Evolutionary conservation across 2,329 filamentous ascomycete genomes (phyloP).

Genomic region (Pseudogymnoascus sp.): DNA sequence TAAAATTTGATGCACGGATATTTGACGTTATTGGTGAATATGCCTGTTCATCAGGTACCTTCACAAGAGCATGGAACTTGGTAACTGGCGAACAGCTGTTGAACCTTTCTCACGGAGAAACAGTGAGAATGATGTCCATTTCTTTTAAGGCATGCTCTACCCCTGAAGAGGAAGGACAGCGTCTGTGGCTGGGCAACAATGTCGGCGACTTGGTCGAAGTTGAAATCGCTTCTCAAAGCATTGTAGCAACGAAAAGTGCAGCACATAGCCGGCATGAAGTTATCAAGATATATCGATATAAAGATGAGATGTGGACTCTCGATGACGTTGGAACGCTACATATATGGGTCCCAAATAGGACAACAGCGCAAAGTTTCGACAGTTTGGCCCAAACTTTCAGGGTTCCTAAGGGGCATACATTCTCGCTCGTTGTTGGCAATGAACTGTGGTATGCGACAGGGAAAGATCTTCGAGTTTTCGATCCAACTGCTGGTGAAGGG

Average conservation of each 20-base stretch:
- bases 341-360: slow-evolving; percentile 72
- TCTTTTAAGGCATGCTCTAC: slow-evolving; percentile 76
- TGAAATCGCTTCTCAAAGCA: slow-evolving; percentile 65
- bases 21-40: slow-evolving; percentile 84
- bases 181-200: slow-evolving; percentile 85
- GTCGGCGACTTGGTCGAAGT: slow-evolving; percentile 83
- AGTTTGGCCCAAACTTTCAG: slow-evolving; percentile 67
- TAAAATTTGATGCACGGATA: slow-evolving; percentile 74
- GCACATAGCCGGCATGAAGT: slow-evolving; percentile 75
- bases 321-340: slow-evolving; percentile 82
- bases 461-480: slow-evolving; percentile 79
- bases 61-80: slow-evolving; percentile 84
- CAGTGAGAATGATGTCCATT: slow-evolving; percentile 70
- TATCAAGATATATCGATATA: slow-evolving; percentile 75
- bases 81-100: slow-evolving; percentile 72
- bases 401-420: slow-evolving; percentile 72
- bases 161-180: slow-evolving; percentile 70
- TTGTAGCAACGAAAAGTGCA: slow-evolving; percentile 58
- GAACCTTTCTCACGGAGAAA: slow-evolving; percentile 77
- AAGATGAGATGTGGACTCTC: slow-evolving; percentile 86
- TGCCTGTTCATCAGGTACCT: slow-evolving; percentile 76
- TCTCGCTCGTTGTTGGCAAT: slow-evolving; percentile 78
- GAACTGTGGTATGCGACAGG: slow-evolving; percentile 82
- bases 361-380: slow-evolving; percentile 64
- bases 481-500: slow-evolving; percentile 57